phyloP scores from a whole-genome alignment of 495 filamentous ascomycete species.

The Aspergillus ostianus region DNA sequence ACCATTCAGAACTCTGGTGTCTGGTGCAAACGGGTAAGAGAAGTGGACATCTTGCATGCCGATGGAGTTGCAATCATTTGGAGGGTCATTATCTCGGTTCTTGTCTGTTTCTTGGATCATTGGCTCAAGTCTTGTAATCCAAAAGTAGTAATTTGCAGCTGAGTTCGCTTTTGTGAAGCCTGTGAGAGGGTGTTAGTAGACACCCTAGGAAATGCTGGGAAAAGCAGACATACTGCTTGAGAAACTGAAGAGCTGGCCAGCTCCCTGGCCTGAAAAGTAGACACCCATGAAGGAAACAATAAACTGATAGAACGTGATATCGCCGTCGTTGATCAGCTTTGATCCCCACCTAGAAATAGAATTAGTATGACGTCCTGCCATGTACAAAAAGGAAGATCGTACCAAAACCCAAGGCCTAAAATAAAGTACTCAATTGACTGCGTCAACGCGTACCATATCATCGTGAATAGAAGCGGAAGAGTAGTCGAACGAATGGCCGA shows the following conservation, averaged over 20 bases:
- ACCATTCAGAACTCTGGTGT: no score
- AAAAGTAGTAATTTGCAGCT: slow-evolving; percentile 35
- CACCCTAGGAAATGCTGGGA: background rate
- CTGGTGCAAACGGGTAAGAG: no score
- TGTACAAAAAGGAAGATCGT: slow-evolving; percentile 11
- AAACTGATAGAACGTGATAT: slow-evolving; percentile 34
- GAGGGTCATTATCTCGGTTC: no score
- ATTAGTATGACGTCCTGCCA: background rate
- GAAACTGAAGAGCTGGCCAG: slow-evolving; percentile 43
- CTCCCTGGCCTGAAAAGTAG: slow-evolving; percentile 48
- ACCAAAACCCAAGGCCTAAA: slow-evolving; percentile 55
- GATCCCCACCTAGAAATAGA: slow-evolving; percentile 5
- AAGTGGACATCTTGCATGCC: no score
- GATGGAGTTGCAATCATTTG: no score
- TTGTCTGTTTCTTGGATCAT: no score
- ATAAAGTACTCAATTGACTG: slow-evolving; percentile 44
- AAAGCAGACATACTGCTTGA: slow-evolving; percentile 20
- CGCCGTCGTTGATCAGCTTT: slow-evolving; percentile 7
- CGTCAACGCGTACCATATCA: slow-evolving; percentile 23
- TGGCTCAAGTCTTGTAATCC: no score
- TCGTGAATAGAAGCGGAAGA: slow-evolving; percentile 9
- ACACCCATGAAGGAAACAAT: slow-evolving; percentile 54
- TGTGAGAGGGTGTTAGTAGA: slow-evolving; percentile 4
- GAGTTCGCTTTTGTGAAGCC: slow-evolving; percentile 47
- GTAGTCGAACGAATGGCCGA: slow-evolving; percentile 2